Evolutionary conservation across 2,329 filamentous ascomycete species (phyloP), one percentile per base, ranked within the genome.

Genomic region (Lasiodiplodia theobromae): DNA sequence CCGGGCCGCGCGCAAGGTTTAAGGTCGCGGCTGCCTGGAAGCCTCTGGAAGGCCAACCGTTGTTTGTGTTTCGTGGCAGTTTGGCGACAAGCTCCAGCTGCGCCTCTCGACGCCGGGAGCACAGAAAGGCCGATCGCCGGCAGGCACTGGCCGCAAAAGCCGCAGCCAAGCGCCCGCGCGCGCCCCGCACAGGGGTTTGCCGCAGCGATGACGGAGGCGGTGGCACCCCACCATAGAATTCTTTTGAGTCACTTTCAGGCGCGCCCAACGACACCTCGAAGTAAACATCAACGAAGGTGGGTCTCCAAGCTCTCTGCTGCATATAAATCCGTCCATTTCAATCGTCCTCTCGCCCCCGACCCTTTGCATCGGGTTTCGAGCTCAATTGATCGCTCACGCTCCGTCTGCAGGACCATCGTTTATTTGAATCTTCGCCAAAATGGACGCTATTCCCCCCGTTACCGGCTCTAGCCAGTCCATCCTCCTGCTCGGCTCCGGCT

Each of bases 401-500:
- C 16, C 31, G 23, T 11, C 21, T 51, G 40, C 40, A 64, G 60
- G 47, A 52, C 21, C 40, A 12, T 18, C 58, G 44, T 37, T 37
- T 34, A 23, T 47, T 57, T 60, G 44, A 54, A 53, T 11, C 47
- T 34, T 47, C 56, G 23, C 49, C 66, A 63, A 68, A 68, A 68
- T 68, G 66, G 62, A 65, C 51, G 31, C 62, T 40, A 28, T 65
- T 25, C 47, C 37, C 34, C 62, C 49, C 47, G 51, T 44, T 44
- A 54, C 49, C 51, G 62, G 62, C 62, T 38, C 62, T 7, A 68
- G 56, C 7, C 52, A 80, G 77, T 79, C 78, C 14, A 77, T 77
- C 68, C 77, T 80, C 12, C 72, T 80, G 63, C 78, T 80, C 23
- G 78, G 78, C 70, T 77, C 78, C 65, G 78, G 78, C 40, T 80